phyloP scores from a whole-genome alignment of 1,284 basidiomycete species.

The Cryptococcus sp. region DNA sequence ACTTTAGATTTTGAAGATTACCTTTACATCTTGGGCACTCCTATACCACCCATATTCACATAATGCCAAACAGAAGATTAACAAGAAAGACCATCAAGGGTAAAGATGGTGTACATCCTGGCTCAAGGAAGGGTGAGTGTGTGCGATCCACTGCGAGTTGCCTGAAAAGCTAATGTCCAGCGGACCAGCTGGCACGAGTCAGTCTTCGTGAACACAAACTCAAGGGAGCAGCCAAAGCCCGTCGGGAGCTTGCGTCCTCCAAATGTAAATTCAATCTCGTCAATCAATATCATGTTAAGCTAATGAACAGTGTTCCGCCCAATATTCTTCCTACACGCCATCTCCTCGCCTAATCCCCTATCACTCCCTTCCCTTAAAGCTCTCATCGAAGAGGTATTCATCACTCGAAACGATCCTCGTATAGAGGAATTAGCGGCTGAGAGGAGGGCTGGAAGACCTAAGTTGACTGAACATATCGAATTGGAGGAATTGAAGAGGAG shows the following conservation, averaged over 20 bases:
- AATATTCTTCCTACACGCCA: constrained; percentile 70
- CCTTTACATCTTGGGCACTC: too few relatives aligned
- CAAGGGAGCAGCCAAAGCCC: constrained; percentile 52
- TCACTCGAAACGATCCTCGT: constrained; percentile 66
- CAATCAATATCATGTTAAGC: not conserved
- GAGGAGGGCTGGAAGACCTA: constrained; percentile 71
- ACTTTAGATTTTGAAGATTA: too few relatives aligned
- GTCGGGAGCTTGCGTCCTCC: constrained; percentile 49
- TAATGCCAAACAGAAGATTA: constrained; percentile 43
- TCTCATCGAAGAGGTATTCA: constrained; percentile 66
- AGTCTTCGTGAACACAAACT: constrained; percentile 69
- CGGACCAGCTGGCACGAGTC: constrained; percentile 68
- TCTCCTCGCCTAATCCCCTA: constrained; percentile 58
- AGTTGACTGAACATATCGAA: constrained; percentile 63
- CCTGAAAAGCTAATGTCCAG: constrained; percentile 37
- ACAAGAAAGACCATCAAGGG: constrained; percentile 49
- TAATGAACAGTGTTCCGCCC: constrained; percentile 60
- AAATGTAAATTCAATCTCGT: constrained; percentile 28
- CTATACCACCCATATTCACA: constrained; percentile 11
- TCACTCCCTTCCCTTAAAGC: constrained; percentile 65
- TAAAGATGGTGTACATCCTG: constrained; percentile 45
- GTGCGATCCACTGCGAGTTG: not conserved
- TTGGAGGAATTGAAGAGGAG: constrained; percentile 66
- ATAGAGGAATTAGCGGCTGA: constrained; percentile 61
- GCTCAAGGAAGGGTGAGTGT: constrained; percentile 43